Conservation (phyloP, 148 eudicot species). For the Arbutus unedo region DNA sequence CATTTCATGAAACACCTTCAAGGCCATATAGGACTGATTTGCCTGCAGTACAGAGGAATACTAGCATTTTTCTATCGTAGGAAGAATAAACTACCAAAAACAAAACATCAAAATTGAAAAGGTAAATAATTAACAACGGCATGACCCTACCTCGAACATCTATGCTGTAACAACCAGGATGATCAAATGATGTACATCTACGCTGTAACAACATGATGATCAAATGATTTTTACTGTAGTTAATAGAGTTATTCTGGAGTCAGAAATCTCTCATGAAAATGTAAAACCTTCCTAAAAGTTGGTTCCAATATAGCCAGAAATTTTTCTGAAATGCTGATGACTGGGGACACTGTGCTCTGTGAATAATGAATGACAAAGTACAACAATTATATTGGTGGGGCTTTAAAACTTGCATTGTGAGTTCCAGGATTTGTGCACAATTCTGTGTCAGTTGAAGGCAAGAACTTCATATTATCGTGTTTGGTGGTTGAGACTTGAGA, state of each 20-base stretch:
- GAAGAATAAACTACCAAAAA: background rate
- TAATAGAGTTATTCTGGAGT: background rate
- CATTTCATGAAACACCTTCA: constrained; percentile 79
- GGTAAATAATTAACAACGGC: too few relatives aligned
- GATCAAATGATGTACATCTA: too few relatives aligned
- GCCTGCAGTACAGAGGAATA: constrained; percentile 37
- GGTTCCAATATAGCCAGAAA: background rate
- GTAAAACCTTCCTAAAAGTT: too few relatives aligned
- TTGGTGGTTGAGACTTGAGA: background rate
- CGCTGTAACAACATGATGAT: too few relatives aligned
- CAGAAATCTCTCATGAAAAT: background rate
- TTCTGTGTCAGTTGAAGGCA: background rate
- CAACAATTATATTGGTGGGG: background rate
- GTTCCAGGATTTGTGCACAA: background rate
- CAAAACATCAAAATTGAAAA: background rate
- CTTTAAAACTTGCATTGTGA: background rate
- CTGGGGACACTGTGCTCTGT: background rate
- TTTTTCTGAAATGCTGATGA: background rate
- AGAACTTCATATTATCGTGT: background rate
- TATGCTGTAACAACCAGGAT: too few relatives aligned
- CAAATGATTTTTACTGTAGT: background rate
- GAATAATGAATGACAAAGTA: background rate
- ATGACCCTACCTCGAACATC: too few relatives aligned
- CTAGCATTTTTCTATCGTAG: background rate
- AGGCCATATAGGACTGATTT: constrained; percentile 70